Percentiles rank a stretch among this genome's conserved stretches.
These are phyloP conservation scores for Globisporangium spiculum DNA, from an alignment of 352 stramenopile species.

Conservation along the genomic window DNA sequence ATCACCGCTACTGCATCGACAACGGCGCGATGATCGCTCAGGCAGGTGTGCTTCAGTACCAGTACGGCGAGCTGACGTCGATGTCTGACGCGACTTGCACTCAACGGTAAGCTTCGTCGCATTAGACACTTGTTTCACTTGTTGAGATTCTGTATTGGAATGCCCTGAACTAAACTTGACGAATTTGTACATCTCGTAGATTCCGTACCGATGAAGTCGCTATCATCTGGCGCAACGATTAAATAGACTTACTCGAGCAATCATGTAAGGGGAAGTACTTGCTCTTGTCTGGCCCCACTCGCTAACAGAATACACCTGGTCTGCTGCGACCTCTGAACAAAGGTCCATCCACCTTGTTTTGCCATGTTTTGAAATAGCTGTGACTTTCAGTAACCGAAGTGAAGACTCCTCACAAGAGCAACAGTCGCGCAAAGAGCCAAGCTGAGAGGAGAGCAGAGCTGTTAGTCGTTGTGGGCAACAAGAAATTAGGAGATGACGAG, in stretches of 20 bases:
- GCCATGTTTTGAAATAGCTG: slow-evolving; percentile 6
- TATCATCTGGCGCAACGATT: slow-evolving; percentile 94
- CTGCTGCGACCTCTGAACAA: background rate
- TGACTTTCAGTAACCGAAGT: background rate
- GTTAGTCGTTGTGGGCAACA: background rate
- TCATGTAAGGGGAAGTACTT: background rate
- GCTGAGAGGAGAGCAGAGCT: background rate
- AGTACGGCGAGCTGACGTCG: slow-evolving; percentile 90
- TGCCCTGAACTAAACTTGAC: background rate
- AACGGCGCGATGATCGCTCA: slow-evolving; percentile 99
- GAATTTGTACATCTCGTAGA: slow-evolving; percentile 22
- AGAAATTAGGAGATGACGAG: background rate
- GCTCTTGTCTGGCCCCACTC: background rate
- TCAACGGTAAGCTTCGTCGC: slow-evolving; percentile 69
- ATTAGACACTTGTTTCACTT: background rate
- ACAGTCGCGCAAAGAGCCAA: background rate
- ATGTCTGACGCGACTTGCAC: slow-evolving; percentile 93
- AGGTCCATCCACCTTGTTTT: background rate
- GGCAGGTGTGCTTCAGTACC: slow-evolving; percentile 96
- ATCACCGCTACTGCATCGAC: slow-evolving; percentile 99
- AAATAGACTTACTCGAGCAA: slow-evolving; percentile 7
- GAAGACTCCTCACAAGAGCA: background rate
- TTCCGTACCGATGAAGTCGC: slow-evolving; percentile 98
- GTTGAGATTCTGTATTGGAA: background rate
- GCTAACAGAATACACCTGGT: background rate